Conservation (phyloP, 2,329 filamentous ascomycete species). For the Xylariomycetidae sp. region DNA sequence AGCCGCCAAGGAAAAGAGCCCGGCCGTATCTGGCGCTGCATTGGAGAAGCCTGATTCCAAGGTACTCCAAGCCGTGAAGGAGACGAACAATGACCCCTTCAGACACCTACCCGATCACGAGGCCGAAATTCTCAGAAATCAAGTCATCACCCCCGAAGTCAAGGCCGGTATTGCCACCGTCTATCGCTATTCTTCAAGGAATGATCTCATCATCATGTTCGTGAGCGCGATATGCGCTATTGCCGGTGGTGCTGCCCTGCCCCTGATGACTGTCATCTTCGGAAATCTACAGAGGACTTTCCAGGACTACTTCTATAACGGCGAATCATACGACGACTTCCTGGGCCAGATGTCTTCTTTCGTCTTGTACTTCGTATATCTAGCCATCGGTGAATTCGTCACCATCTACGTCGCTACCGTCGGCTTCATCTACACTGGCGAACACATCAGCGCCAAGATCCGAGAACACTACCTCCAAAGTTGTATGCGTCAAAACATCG, state of each 20-base stretch:
- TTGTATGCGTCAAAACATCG: conserved; percentile 84
- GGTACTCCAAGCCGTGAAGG: conserved; percentile 29
- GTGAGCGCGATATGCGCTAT: conserved; percentile 62
- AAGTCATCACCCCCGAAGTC: conserved; percentile 61
- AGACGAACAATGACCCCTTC: conserved; percentile 50
- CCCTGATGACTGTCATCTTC: conserved; percentile 78
- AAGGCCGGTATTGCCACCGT: conserved; percentile 61
- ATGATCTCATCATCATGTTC: conserved; percentile 59
- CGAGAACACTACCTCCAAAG: conserved; percentile 79
- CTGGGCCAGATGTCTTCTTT: conserved; percentile 53
- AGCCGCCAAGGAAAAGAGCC: conserved; percentile 12
- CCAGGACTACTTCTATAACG: conserved; percentile 53
- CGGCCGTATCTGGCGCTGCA: conserved; percentile 7
- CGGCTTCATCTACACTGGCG: conserved; percentile 83
- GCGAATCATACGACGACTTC: conserved; percentile 51
- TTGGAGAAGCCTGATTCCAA: conserved; percentile 42
- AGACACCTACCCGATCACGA: conserved; percentile 62
- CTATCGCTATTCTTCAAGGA: conserved; percentile 65
- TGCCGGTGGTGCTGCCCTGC: conserved; percentile 68
- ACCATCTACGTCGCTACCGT: conserved; percentile 76
- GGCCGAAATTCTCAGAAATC: conserved; percentile 60
- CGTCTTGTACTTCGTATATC: conserved; percentile 80
- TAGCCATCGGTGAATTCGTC: conserved; percentile 75
- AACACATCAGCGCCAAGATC: conserved; percentile 74
- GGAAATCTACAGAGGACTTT: conserved; percentile 72